Percentiles rank a stretch among this genome's conserved stretches.
Evolutionary conservation across 768 basidiomycete species (phyloP).

Genomic region (Lanmaoa pseudosensibilis): DNA sequence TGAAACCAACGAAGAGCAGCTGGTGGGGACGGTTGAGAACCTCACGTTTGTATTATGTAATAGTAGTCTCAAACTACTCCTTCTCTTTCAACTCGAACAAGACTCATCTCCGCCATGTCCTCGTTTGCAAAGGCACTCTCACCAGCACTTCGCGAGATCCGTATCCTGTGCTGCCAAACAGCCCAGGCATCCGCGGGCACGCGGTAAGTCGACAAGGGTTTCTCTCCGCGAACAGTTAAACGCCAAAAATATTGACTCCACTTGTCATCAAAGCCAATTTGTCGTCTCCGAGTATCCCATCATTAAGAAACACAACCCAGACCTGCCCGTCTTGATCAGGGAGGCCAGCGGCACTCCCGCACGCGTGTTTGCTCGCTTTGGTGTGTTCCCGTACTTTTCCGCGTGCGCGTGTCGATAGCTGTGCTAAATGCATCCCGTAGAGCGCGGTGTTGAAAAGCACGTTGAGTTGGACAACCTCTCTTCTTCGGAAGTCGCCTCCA

Average conservation of each 20-base stretch:
- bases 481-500: conserved; percentile 67
- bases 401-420: conserved; percentile 10
- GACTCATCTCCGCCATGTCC: conserved; percentile 45
- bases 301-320: conserved; percentile 81
- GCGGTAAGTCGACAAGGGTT: conserved; percentile 48
- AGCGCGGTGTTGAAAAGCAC: conserved; percentile 78
- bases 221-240: background rate
- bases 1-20: conserved; percentile 19
- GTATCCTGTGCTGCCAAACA: conserved; percentile 78
- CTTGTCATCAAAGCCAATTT: conserved; percentile 61
- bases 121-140: conserved; percentile 72
- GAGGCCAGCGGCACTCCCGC: conserved; percentile 80
- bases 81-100: background rate
- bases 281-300: conserved; percentile 69
- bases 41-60: conserved; percentile 30
- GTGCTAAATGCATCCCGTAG: conserved; percentile 40
- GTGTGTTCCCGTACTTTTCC: conserved; percentile 46
- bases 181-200: conserved; percentile 76
- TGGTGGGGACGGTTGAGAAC: conserved; percentile 8
- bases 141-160: conserved; percentile 77
- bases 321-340: conserved; percentile 80
- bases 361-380: conserved; percentile 81
- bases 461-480: conserved; percentile 78
- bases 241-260: background rate
- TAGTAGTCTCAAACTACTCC: background rate